Evolutionary conservation across 108 stramenopile species (phyloP).

Genomic region (Mediolabrus comicus): DNA sequence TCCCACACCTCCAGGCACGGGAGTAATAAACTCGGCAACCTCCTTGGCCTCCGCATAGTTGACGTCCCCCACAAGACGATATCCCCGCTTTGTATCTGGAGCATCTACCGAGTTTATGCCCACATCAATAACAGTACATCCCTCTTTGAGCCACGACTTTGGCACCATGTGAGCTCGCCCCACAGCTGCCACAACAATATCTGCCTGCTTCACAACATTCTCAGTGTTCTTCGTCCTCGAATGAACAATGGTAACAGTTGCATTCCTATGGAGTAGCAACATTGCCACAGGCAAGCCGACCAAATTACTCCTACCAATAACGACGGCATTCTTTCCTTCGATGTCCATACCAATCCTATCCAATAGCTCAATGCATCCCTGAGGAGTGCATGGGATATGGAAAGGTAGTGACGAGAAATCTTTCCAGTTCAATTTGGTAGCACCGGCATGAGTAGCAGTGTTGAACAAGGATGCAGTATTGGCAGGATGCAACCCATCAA

Average conservation of each 20-base stretch:
- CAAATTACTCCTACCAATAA: conserved; percentile 90
- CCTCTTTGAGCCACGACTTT: conserved; percentile 91
- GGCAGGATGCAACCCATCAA: conserved; percentile 94
- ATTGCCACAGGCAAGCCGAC: conserved; percentile 94
- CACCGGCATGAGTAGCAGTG: conserved; percentile 52
- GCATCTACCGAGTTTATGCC: conserved; percentile 95
- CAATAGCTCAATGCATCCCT: conserved; percentile 95
- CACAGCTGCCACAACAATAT: conserved; percentile 96
- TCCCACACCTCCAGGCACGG: conserved; percentile 99
- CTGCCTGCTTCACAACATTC: conserved; percentile 73
- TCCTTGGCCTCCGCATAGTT: conserved; percentile 72
- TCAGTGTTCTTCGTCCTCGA: conserved; percentile 80
- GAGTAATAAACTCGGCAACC: conserved; percentile 89
- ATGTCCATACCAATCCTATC: conserved; percentile 81
- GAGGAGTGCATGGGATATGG: conserved; percentile 84
- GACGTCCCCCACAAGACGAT: conserved; percentile 95
- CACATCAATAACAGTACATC: conserved; percentile 97
- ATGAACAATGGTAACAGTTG: conserved; percentile 96
- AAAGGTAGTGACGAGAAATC: conserved; percentile 62
- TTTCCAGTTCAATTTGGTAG: conserved; percentile 52
- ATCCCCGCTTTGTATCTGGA: conserved; percentile 70
- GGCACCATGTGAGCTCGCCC: conserved; percentile 88
- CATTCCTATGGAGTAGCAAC: conserved; percentile 86
- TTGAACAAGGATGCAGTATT: conserved; percentile 84
- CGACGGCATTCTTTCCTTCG: conserved; percentile 92